Base-by-base conservation (phyloP, 2,329 filamentous ascomycete genomes). In the Colletotrichum shisoi region DNA sequence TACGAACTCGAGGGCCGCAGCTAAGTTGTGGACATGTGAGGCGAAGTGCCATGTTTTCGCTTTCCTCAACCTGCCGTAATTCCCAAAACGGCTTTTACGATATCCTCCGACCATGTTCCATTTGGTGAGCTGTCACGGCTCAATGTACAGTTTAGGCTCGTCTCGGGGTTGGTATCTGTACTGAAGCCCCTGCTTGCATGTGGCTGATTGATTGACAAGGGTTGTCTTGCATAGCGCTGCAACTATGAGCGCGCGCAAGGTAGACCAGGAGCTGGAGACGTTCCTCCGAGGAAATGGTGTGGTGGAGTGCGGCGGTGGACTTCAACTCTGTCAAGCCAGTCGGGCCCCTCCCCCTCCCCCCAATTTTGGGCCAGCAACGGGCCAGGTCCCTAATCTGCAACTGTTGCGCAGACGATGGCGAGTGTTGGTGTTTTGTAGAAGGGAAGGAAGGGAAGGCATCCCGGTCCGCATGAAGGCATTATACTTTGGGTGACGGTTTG, bases 371-470 rank as follows among this genome's bases (percentile, higher is more conserved):
- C 51, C 34, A 21, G 8, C 21, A 19, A 46, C 64, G 59, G 61
- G 48, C 42, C 24, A 44, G 53, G 49, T 39, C 60, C 64, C 46
- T 58, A 57, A 42, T 24, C 45, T 58, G 27, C 40, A 46, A 24
- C 17, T n/a, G n/a, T 6, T 51, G 42, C 44, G 49, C 42, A 15
- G 34, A 21, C 39, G 34, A 40, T 31, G 37, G 21, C 19, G 42
- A 34, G 24, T 51, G 48, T n/a, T n/a, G 27, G 27, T 8, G 27
- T 31, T 4, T 3, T 4, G 11, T 27, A 3, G 24, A n/a, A 17
- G 31, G 48, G 24, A 17, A n/a, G 19, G 13, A 63, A 54, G 53
- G 48, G 60, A 21, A 53, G 27, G 27, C 40, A 68, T 68, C 65
- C 65, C 44, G 39, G 61, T 15, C 19, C 11, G 42, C 15, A 24